Base-by-base conservation (phyloP, 2,329 filamentous ascomycete species). In the Cylindrodendrum hubeiense region DNA sequence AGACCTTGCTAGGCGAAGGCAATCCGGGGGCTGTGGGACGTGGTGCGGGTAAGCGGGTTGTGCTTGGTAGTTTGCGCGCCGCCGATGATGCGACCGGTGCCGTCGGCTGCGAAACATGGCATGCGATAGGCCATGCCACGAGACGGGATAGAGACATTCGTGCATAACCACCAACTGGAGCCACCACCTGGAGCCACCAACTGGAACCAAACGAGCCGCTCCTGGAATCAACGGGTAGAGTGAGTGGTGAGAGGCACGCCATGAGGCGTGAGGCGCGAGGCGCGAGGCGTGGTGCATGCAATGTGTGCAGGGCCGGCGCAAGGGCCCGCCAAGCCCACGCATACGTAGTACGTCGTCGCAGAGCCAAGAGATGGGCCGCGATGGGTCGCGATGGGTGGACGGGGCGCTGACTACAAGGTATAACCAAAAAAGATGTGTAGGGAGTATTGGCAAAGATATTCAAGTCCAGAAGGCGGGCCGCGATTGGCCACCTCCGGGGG, bases 401-500 rank as follows among this genome's bases (percentile, higher is more conserved):
- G 37, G 15, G 7, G 37, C 15, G 24, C 44, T 47, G 44, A 30
- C 43, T 13, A 19, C 46, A 6, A n/a, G 46, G 26, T 30, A 49
- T 30, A 30, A 49, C 24, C 26, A 41, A 43, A 41, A 39, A 47
- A 21, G 30, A 58, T 58, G 43, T 30, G 43, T n/a, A n/a, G n/a
- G n/a, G n/a, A n/a, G n/a, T n/a, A 41, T 49, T 19, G 46, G 46
- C 46, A 30, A 49, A 37, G 41, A n/a, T 33, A 30, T 33, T 34
- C 28, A 22, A 50, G 47, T 28, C 43, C 43, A 24, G 41, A 34
- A 19, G 53, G 37, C 13, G 44, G 10, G n/a, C 39, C 7, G 44
- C 44, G 55, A 58, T 58, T 58, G 44, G 55, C 10, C 24, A 13
- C 13, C 6, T n/a, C 4, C 4, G 47, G 30, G 13, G 47, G 47